Base-by-base conservation (phyloP, 257 asterid genomes). In the Craterostigma plantagineum region DNA sequence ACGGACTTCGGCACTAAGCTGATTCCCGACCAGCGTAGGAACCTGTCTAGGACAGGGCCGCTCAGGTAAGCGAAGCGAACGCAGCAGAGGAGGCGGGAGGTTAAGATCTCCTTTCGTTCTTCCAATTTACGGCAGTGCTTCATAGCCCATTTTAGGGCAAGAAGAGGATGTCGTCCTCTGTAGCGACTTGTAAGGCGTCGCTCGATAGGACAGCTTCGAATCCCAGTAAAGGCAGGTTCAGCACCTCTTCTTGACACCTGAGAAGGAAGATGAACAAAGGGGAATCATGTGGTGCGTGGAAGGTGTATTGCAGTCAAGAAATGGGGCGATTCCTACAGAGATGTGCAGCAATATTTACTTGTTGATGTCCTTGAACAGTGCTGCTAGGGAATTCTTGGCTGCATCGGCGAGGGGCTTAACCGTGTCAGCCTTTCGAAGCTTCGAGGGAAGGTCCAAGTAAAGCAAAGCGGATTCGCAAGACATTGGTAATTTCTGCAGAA, bases 401-500 rank as follows among this genome's bases (percentile, higher is more conserved):
- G 79, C 82, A 54, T 81, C 78, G 9, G 67, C 64, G 35, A 81
- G 63, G 1, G 77, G 79, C 62, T 57, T 79, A 69, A 86, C 91
- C 11, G 77, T 75, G 52, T 76, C 79, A 4, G 72, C 77, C 80
- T 73, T 76, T 45, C 65, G 56, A 51, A 81, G 63, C 53, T 63
- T 78, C 9, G 62, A 81, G 44, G 94, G 93, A 72, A 86, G 97
- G 57, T 86, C 94, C 85, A 86, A 57, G 59, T 78, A 86, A 9
- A 76, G 93, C 67, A 81, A 63, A 8, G 94, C 92, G 38, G 93
- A 75, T 52, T 76, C 92, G 69, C 78, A 67, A n/a, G 91, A 77
- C 97, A 86, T 86, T 18, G 78, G 90, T 50, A 62, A 61, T 44
- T 58, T 61, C 41, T 64, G 69, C 49, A 86, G 58, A 44, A 71